A percentile compares a stretch with the other conserved stretches of the same genome.
These are phyloP conservation scores for Nannizziopsis arthrosporioides DNA, from an alignment of 2,329 filamentous ascomycete genomes.

Conservation along the genomic window DNA sequence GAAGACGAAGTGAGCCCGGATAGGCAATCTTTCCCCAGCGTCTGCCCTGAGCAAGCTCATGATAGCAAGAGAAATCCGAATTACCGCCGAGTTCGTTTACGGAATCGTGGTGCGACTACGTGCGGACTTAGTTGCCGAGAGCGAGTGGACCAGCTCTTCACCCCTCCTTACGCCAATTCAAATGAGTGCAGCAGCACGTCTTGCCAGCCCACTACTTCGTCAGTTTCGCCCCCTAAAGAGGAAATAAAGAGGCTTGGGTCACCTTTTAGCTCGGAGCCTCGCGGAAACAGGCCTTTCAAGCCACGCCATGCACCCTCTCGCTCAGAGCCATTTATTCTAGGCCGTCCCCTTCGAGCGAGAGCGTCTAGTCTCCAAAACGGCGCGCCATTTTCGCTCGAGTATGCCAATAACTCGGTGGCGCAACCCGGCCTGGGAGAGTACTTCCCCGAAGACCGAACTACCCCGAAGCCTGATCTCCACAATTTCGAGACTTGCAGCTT, in stretches of 20 bases:
- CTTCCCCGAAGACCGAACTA: background rate
- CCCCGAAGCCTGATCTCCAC: background rate
- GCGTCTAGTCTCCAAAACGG: conserved; percentile 3
- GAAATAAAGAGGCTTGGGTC: conserved; percentile 38
- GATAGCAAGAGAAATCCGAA: conserved; percentile 35
- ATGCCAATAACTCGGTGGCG: background rate
- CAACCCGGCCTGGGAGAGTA: background rate
- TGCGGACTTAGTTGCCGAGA: conserved; percentile 37
- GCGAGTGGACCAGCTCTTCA: conserved; percentile 45
- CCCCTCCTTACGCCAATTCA: conserved; percentile 31
- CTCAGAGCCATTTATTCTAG: conserved; percentile 33
- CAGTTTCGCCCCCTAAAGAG: conserved; percentile 18
- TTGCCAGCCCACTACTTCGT: conserved; percentile 12
- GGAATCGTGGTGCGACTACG: conserved; percentile 51
- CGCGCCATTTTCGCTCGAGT: background rate
- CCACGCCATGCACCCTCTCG: conserved; percentile 33
- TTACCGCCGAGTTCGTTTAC: conserved; percentile 47
- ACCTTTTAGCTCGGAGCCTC: conserved; percentile 35
- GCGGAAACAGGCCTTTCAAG: conserved; percentile 24
- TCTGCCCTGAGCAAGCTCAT: conserved; percentile 21
- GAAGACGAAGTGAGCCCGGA: conserved; percentile 41
- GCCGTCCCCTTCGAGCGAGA: background rate
- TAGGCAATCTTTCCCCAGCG: conserved; percentile 29
- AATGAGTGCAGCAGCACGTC: conserved; percentile 17
- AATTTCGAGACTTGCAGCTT: background rate